Evolutionary conservation across 495 filamentous ascomycete genomes (phyloP).

Genomic region (Aspergillus sparsus): DNA sequence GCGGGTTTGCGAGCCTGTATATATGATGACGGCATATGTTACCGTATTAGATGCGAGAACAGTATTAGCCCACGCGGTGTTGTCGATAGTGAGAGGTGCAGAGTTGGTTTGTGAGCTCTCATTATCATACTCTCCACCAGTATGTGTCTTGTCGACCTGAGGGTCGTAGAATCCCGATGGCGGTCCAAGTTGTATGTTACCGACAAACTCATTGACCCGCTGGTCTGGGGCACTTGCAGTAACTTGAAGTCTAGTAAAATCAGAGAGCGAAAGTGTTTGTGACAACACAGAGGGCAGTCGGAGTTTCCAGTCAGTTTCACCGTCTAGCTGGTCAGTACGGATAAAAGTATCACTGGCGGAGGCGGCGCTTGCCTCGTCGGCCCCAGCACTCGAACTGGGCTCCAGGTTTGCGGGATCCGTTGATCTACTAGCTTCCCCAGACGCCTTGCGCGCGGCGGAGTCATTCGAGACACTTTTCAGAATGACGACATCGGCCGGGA

Average conservation of each 20-base stretch:
- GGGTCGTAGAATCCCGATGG: constrained; percentile 42
- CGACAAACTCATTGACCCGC: constrained; percentile 90
- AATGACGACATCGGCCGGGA: constrained; percentile 94
- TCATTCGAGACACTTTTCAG: constrained; percentile 80
- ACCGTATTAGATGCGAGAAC: constrained; percentile 90
- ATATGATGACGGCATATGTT: constrained; percentile 84
- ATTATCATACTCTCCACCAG: constrained; percentile 26
- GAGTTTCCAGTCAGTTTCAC: constrained; percentile 99
- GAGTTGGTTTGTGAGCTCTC: constrained; percentile 46
- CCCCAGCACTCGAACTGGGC: constrained; percentile 12
- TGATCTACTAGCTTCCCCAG: constrained; percentile 30
- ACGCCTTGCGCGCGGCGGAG: constrained; percentile 22
- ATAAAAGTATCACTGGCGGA: constrained; percentile 88
- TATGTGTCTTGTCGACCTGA: constrained; percentile 44
- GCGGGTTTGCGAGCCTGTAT: constrained; percentile 92
- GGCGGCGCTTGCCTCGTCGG: constrained; percentile 21
- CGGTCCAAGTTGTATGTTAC: constrained; percentile 68
- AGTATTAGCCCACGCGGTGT: constrained; percentile 98
- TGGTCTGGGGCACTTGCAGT: constrained; percentile 85
- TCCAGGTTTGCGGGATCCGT: constrained; percentile 8
- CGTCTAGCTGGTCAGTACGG: constrained; percentile 94
- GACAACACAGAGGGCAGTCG: constrained; percentile 82
- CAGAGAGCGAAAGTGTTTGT: constrained; percentile 66
- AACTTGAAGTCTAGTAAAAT: constrained; percentile 73
- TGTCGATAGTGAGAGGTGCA: constrained; percentile 85